Conservation (phyloP, 768 basidiomycete species). For the Atractiella rhizophila region DNA sequence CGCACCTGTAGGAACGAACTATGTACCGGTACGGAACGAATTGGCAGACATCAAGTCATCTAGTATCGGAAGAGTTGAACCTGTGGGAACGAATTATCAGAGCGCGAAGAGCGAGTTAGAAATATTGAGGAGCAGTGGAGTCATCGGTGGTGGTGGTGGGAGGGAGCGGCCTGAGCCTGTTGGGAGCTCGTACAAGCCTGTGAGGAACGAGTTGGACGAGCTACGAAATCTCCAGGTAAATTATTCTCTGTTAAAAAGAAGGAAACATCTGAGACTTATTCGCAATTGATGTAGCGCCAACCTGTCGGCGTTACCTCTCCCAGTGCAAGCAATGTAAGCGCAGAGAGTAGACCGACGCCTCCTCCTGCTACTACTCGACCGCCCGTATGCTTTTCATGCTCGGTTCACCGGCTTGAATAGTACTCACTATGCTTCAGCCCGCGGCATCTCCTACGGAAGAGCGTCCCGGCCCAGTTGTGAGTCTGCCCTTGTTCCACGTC, state of each 20-base stretch:
- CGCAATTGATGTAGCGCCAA: too few species aligned
- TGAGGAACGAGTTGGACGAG: too few species aligned
- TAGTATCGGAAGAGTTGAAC: background rate
- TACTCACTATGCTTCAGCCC: conserved; percentile 24
- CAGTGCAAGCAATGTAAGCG: conserved; percentile 21
- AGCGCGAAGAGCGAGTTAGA: background rate
- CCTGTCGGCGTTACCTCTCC: conserved; percentile 12
- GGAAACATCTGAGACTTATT: too few species aligned
- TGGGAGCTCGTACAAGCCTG: background rate
- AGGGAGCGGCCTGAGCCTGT: conserved; percentile 8
- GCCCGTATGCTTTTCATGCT: conserved; percentile 4
- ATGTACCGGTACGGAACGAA: conserved; percentile 5
- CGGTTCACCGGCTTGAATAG: conserved; percentile 20
- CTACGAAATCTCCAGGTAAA: too few species aligned
- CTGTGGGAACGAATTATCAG: conserved; percentile 10
- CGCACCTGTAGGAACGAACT: conserved; percentile 3
- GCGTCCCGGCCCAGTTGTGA: conserved; percentile 48
- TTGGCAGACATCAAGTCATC: conserved; percentile 1
- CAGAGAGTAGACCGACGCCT: background rate
- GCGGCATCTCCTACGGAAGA: conserved; percentile 29
- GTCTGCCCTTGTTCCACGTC: conserved; percentile 7
- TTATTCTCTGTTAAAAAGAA: too few species aligned
- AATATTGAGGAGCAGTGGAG: background rate
- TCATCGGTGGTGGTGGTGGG: too few species aligned
- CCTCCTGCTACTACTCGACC: too few species aligned